Evolutionary conservation across 208 protist genomes (phyloP), one percentile per base, ranked within the genome.

Genomic region (Tritrichomonas foetus): DNA sequence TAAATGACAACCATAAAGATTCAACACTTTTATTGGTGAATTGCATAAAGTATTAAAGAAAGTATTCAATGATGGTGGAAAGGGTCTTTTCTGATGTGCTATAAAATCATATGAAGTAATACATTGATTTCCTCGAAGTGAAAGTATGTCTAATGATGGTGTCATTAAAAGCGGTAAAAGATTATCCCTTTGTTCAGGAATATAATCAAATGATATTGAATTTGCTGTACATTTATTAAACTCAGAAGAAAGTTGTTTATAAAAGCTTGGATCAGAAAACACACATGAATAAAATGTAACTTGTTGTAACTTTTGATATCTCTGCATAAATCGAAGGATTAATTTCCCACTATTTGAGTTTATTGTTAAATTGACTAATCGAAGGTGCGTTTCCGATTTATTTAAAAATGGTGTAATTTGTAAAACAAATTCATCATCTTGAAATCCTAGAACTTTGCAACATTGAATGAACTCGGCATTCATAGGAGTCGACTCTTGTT

Each of bases 1-100:
- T 22, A 94, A 50, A 53, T 93, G 44, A 41, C 93, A 93, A 27
- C 66, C 94, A 27, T 92, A 72, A 22, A 94, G n/a, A 49, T 94
- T 74, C 14, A 94, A 25, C 13, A 94, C 94, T 64, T 93, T 93
- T 30, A 94, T n/a, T 27, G 78, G 69, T 11, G 57, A 75, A 20
- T 61, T 94, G 0, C 36, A 49, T 39, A 94, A 16, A 16, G 78
- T 27, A 47, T 89, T 89, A n/a, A 55, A 57, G 57, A 89, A 89
- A 5, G 47, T n/a, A 39, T 89, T 89, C 2, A 89, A 30, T 39
- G 78, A 39, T 0, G 44, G 78, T 57, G 78, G 78, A 47, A 61
- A 89, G 3, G 78, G 47, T 57, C n/a, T 33, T 39, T 53, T 13
- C 5, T 25, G 27, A 44, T 53, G 44, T 39, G 41, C 33, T 57